Base-by-base conservation (phyloP, 768 basidiomycete species). In the Cyathus striatus region DNA sequence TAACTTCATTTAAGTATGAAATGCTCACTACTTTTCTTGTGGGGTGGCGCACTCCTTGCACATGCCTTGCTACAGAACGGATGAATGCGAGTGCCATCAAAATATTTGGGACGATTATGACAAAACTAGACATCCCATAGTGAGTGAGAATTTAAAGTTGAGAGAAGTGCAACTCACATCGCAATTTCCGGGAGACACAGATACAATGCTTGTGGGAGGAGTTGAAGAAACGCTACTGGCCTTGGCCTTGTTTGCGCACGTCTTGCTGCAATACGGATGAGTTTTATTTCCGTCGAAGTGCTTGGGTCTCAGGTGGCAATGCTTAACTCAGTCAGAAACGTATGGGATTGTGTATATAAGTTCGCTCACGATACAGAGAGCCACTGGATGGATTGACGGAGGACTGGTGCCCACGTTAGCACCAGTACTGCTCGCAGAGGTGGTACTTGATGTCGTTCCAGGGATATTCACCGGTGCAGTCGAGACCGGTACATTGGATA, bases 1-100 rank as follows among this genome's bases (percentile, higher is more conserved):
- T 22, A 35, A 52, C 49, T 26, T 46, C 50, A 47, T 43, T 43
- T 35, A 18, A 46, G 10, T 43, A 52, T 41, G 49, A 48, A 43
- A 37, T 21, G 10, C 25, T 45, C 6, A 36, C 41, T 12, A 40
- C 24, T 6, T 57, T 57, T n/a, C 50, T 42, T 41, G 57, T 64
- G 24, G 59, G 39, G 14, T 59, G 57, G 12, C 4, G 73, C 68
- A 40, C 66, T 72, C 51, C 70, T 70, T 3, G 80, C 79, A 50
- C 82, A 84, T 7, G 77, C 70, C 52, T 78, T 83, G 53, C 79
- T 63, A 51, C 82, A 84, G 55, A 72, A 85, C 12, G 78, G 71
- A 58, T 83, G 81, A 2, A 69, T 74, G 40, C 70, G 72, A 6
- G 68, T 71, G 13, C 78, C 76, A 51, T 83, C 81, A 16, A 64